Evolutionary conservation across 176 grass and related monocot genomes (phyloP).

Genomic region (Canna indica): DNA sequence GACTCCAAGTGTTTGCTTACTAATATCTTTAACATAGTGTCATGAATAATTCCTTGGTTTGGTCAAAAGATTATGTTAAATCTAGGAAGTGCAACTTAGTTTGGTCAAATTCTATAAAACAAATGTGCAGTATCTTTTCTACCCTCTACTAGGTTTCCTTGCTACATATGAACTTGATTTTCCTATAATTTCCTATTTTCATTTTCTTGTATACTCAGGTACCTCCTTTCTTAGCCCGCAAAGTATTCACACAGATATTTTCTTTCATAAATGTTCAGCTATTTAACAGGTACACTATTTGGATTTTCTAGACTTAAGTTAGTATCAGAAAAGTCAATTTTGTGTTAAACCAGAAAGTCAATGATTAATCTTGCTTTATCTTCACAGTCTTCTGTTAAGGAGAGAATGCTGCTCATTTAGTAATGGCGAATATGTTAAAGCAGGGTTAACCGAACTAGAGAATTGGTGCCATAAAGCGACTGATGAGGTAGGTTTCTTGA

Average conservation of each 20-base stretch:
- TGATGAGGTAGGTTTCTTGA: slow-evolving; percentile 38
- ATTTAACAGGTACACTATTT: slow-evolving; percentile 78
- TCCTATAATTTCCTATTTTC: not conserved
- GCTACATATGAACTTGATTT: not conserved
- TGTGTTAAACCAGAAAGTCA: slow-evolving; percentile 15
- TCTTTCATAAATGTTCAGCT: slow-evolving; percentile 96
- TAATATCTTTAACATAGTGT: slow-evolving; percentile 13
- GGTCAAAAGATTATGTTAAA: not conserved
- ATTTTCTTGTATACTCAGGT: slow-evolving; percentile 38
- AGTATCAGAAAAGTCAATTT: slow-evolving; percentile 4
- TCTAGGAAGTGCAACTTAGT: not conserved
- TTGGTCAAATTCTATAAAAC: not conserved
- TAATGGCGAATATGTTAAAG: slow-evolving; percentile 89
- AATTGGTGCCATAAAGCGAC: slow-evolving; percentile 59
- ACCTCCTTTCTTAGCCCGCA: slow-evolving; percentile 94
- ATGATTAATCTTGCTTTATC: slow-evolving; percentile 18
- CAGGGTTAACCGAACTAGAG: slow-evolving; percentile 56
- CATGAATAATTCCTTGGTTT: not conserved
- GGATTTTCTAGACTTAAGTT: slow-evolving; percentile 12
- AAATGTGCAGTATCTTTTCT: too few species aligned
- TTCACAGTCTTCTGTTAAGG: slow-evolving; percentile 77
- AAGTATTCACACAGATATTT: slow-evolving; percentile 99
- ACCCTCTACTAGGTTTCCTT: not conserved
- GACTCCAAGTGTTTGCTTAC: slow-evolving; percentile 1
- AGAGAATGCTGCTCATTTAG: slow-evolving; percentile 99